A percentile compares a stretch with the other conserved stretches of the same genome.
phyloP scores from a whole-genome alignment of 441 rosid genomes.

The Gossypium lobatum region DNA sequence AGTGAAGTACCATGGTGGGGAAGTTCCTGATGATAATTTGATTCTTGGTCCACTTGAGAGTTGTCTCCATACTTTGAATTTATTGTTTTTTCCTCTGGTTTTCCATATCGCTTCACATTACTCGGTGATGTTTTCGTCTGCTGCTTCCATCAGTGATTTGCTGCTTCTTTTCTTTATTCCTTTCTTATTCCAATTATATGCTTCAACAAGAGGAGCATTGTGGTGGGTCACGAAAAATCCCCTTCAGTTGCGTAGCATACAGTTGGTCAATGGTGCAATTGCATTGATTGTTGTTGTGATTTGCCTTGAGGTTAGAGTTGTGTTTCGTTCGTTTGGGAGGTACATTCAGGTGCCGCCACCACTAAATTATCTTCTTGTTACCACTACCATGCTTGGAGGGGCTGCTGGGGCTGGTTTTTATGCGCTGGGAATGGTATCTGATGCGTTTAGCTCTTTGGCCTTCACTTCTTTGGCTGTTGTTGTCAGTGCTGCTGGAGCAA shows the following conservation, averaged over 20 bases:
- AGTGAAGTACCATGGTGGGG: conserved; percentile 79
- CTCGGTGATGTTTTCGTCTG: conserved; percentile 63
- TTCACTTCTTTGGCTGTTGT: conserved; percentile 75
- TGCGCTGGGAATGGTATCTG: conserved; percentile 80
- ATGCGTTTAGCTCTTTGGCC: conserved; percentile 64
- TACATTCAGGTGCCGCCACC: conserved; percentile 95
- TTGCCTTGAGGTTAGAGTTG: conserved; percentile 86
- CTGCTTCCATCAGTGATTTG: conserved; percentile 65
- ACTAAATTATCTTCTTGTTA: conserved; percentile 75
- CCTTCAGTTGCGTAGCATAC: conserved; percentile 65
- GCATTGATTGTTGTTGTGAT: conserved; percentile 76
- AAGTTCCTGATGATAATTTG: conserved; percentile 75
- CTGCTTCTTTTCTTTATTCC: conserved; percentile 80
- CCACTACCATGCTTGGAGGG: conserved; percentile 84
- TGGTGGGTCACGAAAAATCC: conserved; percentile 86
- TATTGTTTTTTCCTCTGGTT: conserved; percentile 70
- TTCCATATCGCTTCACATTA: conserved; percentile 87
- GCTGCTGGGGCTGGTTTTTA: conserved; percentile 80
- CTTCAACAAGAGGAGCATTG: conserved; percentile 84
- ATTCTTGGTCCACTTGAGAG: conserved; percentile 81
- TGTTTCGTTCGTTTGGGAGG: conserved; percentile 87
- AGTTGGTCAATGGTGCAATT: conserved; percentile 73
- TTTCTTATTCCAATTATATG: conserved; percentile 83
- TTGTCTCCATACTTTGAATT: conserved; percentile 69
- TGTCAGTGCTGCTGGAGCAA: conserved; percentile 86